Evolutionary conservation across 192 early-diverging fungal species (phyloP), one percentile per base, ranked within the genome.

Genomic region (Coemansia umbellata): DNA sequence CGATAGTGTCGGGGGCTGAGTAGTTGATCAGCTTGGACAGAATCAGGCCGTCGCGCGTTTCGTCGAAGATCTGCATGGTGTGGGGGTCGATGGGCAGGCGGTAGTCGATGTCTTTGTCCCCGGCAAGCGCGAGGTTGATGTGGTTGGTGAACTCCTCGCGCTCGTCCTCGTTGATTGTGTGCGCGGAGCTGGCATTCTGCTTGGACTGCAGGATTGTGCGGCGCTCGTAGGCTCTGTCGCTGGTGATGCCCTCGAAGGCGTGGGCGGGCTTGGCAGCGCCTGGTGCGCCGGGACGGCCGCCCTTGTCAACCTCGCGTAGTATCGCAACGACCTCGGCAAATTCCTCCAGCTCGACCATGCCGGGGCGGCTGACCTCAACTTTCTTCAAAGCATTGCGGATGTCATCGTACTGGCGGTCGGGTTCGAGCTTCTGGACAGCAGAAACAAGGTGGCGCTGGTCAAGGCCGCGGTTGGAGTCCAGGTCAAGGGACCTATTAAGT

Each of bases 131-230:
- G 47, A 84, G 79, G 77, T 99, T 99, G 48, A 97, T 95, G 69
- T 99, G 96, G 60, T 85, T 80, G 18, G 88, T 88, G 61, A 99
- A 99, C 74, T 90, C 90, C 58, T 93, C 93, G 63, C 93, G 89
- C 79, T 99, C 96, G 66, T 99, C 96, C 59, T 95, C 94, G 67
- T 99, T 97, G 71, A 99, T 94, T 2, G 94, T 94, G 69, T 99
- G 96, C 4, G 91, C 92, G 17, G 91, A 92, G 70, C 90, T 95
- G 43, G 84, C 78, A 56, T 85, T 84, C 37, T 86, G 78, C 42
- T 93, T 91, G 52, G 89, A 86, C 50, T 95, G 82, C 22, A 86
- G 87, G 66, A 96, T 93, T 45, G 92, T 93, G 52, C 90, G 85
- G 74, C 89, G 82, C 51, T 84, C 59, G 60, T 77, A 77, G 13